phyloP scores from a whole-genome alignment of 163 green algal genomes.

The Chloromonas sp. region DNA sequence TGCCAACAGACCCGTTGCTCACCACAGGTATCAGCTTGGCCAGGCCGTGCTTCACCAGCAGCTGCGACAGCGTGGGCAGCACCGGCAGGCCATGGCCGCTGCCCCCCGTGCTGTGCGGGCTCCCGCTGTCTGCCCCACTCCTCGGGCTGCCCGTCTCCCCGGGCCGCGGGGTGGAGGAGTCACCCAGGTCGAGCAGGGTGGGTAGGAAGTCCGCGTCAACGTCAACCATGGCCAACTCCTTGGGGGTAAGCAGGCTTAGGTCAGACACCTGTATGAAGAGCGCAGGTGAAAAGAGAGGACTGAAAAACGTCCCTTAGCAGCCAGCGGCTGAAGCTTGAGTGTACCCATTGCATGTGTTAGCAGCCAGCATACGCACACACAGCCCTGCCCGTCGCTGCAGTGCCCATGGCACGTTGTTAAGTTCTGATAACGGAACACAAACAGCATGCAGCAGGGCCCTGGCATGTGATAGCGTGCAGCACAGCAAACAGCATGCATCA shows the following conservation, averaged over 20 bases:
- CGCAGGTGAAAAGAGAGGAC: background rate
- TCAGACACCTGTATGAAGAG: background rate
- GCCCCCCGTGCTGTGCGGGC: background rate
- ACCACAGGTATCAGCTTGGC: slow-evolving; percentile 17
- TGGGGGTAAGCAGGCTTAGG: slow-evolving; percentile 1
- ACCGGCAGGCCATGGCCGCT: background rate
- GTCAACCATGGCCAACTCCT: slow-evolving; percentile 9
- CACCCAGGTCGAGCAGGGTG: background rate
- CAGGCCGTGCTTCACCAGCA: slow-evolving; percentile 16
- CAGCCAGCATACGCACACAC: background rate
- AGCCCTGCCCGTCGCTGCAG: background rate
- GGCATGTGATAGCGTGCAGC: slow-evolving; percentile 1
- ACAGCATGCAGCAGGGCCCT: slow-evolving; percentile 3
- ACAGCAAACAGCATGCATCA: background rate
- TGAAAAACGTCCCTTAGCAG: background rate
- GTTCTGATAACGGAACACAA: background rate
- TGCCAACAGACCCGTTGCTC: background rate
- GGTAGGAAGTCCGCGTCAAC: slow-evolving; percentile 8
- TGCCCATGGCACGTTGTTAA: background rate
- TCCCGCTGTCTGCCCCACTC: background rate
- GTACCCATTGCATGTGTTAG: background rate
- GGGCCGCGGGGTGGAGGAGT: background rate
- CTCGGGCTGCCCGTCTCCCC: background rate
- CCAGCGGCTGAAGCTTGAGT: background rate
- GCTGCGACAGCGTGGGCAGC: slow-evolving; percentile 10